Evolutionary conservation across 2,329 filamentous ascomycete genomes (phyloP).

Genomic region (Trichoderma sp.): DNA sequence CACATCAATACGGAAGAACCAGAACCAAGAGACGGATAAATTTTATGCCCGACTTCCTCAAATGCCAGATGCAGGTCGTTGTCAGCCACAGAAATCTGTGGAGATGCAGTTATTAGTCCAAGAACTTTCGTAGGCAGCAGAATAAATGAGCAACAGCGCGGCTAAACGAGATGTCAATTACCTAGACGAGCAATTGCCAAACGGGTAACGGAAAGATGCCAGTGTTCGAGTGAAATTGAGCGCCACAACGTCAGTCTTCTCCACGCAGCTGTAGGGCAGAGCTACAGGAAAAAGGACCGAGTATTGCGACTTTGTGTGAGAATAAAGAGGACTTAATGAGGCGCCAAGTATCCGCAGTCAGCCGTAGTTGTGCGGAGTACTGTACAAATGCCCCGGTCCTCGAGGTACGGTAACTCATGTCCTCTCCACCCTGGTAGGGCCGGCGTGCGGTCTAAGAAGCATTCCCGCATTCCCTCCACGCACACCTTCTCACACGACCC

Average conservation of each 20-base stretch:
- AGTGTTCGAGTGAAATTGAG: background rate
- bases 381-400: background rate
- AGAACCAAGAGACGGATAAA: background rate
- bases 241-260: conserved; percentile 9
- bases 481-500: conserved; percentile 17
- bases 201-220: background rate
- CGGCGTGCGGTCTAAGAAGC: background rate
- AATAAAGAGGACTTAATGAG: conserved; percentile 2
- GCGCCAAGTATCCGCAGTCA: conserved; percentile 21
- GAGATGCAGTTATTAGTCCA: background rate
- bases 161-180: background rate
- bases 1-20: background rate
- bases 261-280: conserved; percentile 15
- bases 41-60: background rate
- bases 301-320: background rate
- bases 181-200: background rate
- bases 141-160: background rate
- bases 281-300: conserved; percentile 3
- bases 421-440: conserved; percentile 7
- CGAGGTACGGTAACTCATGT: background rate
- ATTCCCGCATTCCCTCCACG: conserved; percentile 1
- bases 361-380: background rate
- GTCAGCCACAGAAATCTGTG: background rate
- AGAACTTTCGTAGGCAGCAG: background rate
- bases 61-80: background rate